phyloP scores from a whole-genome alignment of 139 green algal genomes.

The Zygnema cylindricum region DNA sequence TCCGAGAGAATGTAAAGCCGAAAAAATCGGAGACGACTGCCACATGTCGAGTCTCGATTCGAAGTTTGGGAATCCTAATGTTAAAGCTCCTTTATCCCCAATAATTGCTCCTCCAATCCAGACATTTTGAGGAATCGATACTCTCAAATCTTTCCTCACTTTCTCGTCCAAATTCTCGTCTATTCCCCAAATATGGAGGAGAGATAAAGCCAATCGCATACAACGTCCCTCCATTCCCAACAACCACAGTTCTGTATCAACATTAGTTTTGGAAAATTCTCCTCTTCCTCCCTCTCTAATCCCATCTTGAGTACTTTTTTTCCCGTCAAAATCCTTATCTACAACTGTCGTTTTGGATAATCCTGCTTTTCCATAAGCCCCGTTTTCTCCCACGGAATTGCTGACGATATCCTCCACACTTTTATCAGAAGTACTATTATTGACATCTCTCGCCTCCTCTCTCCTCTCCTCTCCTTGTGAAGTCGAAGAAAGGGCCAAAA shows the following conservation, averaged over 20 bases:
- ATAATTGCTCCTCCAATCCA: conserved; percentile 14
- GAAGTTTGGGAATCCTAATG: conserved; percentile 19
- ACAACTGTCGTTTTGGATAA: not conserved
- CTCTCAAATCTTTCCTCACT: not conserved
- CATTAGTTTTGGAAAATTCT: not conserved
- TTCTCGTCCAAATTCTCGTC: conserved; percentile 20
- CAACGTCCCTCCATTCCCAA: conserved; percentile 16
- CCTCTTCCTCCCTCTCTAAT: too few species aligned
- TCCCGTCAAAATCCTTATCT: not conserved
- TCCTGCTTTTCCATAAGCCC: not conserved
- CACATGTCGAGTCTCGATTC: conserved; percentile 18
- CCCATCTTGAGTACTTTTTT: not conserved
- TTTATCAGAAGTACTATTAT: not conserved
- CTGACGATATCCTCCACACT: not conserved
- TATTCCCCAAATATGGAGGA: conserved; percentile 54
- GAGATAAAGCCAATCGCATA: conserved; percentile 42
- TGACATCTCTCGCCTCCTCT: not conserved
- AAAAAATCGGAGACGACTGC: conserved; percentile 19
- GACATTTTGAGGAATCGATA: not conserved
- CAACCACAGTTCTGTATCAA: not conserved
- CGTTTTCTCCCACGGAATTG: not conserved
- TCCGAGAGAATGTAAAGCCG: conserved; percentile 13
- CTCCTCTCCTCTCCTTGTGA: not conserved
- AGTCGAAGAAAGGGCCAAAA: not conserved
- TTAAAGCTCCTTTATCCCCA: conserved; percentile 50